phyloP scores from a whole-genome alignment of 2,329 filamentous ascomycete species.

The Scedosporium minutisporum region DNA sequence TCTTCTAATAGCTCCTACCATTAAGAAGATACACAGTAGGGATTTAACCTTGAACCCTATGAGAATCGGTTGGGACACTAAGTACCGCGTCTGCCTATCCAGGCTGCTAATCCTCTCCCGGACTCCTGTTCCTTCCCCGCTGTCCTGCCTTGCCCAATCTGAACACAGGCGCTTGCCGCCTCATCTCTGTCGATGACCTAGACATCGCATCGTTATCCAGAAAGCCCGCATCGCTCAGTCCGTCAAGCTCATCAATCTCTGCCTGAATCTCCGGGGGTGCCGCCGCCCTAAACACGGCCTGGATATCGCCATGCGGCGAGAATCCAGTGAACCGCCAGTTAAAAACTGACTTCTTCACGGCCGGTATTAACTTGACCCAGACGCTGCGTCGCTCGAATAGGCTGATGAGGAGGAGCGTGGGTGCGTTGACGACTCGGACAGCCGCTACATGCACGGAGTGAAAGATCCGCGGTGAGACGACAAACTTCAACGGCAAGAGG shows the following conservation, averaged over 20 bases:
- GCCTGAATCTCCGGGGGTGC: conserved; percentile 35
- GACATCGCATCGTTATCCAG: conserved; percentile 22
- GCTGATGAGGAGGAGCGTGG: conserved; percentile 62
- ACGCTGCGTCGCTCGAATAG: conserved; percentile 50
- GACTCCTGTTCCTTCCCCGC: background rate
- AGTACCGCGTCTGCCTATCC: no score
- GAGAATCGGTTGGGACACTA: no score
- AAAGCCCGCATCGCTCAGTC: conserved; percentile 21
- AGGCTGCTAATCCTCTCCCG: no score
- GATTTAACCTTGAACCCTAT: no score
- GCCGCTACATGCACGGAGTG: conserved; percentile 79
- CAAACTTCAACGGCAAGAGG: conserved; percentile 66
- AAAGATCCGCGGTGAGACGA: conserved; percentile 76
- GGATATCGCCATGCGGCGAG: conserved; percentile 48
- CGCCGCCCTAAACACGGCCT: conserved; percentile 48
- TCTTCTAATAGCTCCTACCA: no score
- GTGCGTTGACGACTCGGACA: conserved; percentile 65
- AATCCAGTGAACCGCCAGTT: conserved; percentile 36
- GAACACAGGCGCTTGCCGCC: background rate
- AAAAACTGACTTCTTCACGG: conserved; percentile 9
- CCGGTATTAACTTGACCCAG: no score
- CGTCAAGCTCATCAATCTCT: conserved; percentile 22
- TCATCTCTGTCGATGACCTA: conserved; percentile 9
- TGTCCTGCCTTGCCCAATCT: background rate
- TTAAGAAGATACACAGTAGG: no score